Conservation (phyloP, 148 eudicot species). For the Beta vulgaris region DNA sequence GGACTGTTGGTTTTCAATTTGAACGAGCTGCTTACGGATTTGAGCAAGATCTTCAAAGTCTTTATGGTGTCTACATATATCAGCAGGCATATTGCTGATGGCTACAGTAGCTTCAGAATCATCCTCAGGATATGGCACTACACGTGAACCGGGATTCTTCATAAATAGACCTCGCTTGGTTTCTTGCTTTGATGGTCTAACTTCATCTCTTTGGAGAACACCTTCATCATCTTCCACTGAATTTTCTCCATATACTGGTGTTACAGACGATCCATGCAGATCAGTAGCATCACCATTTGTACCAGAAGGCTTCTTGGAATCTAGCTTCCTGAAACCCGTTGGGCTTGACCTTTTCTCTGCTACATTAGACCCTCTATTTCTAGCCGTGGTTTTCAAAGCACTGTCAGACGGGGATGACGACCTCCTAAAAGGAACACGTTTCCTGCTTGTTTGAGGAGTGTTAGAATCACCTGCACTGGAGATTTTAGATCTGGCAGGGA, state of each 20-base stretch:
- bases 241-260: conserved; percentile 31
- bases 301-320: conserved; percentile 48
- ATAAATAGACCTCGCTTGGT: conserved; percentile 43
- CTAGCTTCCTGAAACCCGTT: conserved; percentile 58
- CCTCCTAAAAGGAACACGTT: conserved; percentile 28
- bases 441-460: conserved; percentile 44
- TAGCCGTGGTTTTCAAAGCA: conserved; percentile 48
- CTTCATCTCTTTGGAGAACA: conserved; percentile 24
- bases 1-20: conserved; percentile 82
- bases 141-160: conserved; percentile 41
- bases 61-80: conserved; percentile 46
- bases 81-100: conserved; percentile 37
- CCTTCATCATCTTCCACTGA: conserved; percentile 22
- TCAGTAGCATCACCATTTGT: conserved; percentile 33
- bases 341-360: conserved; percentile 44
- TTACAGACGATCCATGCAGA: conserved; percentile 32
- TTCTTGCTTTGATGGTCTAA: conserved; percentile 35
- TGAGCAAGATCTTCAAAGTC: conserved; percentile 71
- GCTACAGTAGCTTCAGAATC: conserved; percentile 39
- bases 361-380: conserved; percentile 42
- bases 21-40: conserved; percentile 81
- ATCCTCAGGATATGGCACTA: conserved; percentile 45
- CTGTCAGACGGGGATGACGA: conserved; percentile 42
- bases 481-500: conserved; percentile 42
- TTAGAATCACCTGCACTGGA: conserved; percentile 34